A percentile compares a stretch with the other conserved stretches of the same genome.
phyloP scores from a whole-genome alignment of 2,329 filamentous ascomycete genomes.

The Botryosphaeria agaves region DNA sequence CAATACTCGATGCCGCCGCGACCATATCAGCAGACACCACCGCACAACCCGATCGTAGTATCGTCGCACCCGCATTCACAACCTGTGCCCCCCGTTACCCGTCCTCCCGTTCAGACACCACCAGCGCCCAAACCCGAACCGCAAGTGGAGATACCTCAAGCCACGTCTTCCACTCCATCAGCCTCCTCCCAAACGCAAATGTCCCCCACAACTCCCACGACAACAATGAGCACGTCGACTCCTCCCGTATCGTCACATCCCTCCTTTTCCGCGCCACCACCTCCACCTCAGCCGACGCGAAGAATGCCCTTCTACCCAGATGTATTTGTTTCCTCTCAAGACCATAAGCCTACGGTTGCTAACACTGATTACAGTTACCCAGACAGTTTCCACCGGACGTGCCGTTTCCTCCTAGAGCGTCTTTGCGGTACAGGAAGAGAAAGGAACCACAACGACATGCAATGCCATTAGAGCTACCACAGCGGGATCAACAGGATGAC shows the following conservation, averaged over 20 bases:
- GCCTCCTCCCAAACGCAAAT: constrained; percentile 3
- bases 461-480: constrained; percentile 32
- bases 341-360: neutral
- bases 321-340: constrained; percentile 16
- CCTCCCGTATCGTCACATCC: constrained; percentile 9
- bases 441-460: constrained; percentile 18
- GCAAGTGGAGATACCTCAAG: neutral
- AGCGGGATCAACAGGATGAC: constrained; percentile 25
- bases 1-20: constrained; percentile 22
- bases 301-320: constrained; percentile 31
- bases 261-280: constrained; percentile 9
- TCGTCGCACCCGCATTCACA: constrained; percentile 25
- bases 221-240: constrained; percentile 17
- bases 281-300: constrained; percentile 8
- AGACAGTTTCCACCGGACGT: constrained; percentile 40
- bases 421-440: constrained; percentile 27
- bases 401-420: constrained; percentile 35
- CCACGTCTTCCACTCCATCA: constrained; percentile 1
- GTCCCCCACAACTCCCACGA: constrained; percentile 11
- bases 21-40: constrained; percentile 14
- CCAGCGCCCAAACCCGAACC: constrained; percentile 7
- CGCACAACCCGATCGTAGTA: constrained; percentile 28
- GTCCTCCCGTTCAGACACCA: constrained; percentile 17
- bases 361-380: constrained; percentile 27
- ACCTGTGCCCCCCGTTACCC: constrained; percentile 30